A percentile compares a stretch with the other conserved stretches of the same genome.
Evolutionary conservation across 177 flowering plant genomes (phyloP).

Genomic region (Telopea speciosissima): DNA sequence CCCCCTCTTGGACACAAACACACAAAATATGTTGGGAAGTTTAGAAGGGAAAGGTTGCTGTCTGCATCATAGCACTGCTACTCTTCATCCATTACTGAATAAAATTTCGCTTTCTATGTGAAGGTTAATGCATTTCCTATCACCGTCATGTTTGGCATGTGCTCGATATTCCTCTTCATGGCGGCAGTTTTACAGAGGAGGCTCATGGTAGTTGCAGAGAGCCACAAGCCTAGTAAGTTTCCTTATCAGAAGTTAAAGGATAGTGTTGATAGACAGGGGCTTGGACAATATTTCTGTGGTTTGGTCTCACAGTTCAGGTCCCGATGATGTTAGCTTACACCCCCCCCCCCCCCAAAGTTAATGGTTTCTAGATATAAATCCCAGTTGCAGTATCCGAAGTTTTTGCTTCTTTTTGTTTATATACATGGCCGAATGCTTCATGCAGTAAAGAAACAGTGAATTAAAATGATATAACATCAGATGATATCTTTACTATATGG

Average conservation of each 20-base stretch:
- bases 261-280: background rate
- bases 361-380: background rate
- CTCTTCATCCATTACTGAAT: background rate
- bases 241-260: no score
- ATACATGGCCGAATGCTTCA: background rate
- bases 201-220: constrained; percentile 58
- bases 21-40: background rate
- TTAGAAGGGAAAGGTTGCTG: background rate
- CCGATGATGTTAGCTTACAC: no score
- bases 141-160: constrained; percentile 94
- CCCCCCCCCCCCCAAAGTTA: no score
- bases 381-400: background rate
- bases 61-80: no score
- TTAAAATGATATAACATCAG: no score
- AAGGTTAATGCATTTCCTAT: constrained; percentile 97
- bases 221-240: constrained; percentile 64
- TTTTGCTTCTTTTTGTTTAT: no score
- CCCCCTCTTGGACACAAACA: no score
- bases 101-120: constrained; percentile 5
- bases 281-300: background rate
- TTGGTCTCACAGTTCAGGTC: background rate
- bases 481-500: background rate
- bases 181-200: constrained; percentile 82
- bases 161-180: constrained; percentile 86
- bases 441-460: constrained; percentile 22